A percentile compares a stretch with the other conserved stretches of the same genome.
Evolutionary conservation across 441 rosid species (phyloP).

Genomic region (Erodium texanum): DNA sequence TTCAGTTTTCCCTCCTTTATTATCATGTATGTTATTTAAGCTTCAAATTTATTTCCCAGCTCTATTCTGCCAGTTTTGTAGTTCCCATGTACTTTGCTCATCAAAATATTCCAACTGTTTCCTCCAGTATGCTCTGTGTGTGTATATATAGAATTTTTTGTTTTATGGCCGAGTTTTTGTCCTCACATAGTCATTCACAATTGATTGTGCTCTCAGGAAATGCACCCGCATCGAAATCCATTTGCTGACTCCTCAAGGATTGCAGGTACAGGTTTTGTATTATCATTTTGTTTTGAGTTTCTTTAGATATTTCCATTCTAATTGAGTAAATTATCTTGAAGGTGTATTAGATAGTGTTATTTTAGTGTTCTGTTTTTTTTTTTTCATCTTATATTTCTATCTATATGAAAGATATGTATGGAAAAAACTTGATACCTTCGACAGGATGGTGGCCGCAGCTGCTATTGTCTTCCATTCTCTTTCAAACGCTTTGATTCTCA

Average conservation of each 20-base stretch:
- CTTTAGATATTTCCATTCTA: background rate
- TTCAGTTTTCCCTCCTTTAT: background rate
- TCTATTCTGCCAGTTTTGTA: background rate
- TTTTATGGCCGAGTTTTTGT: background rate
- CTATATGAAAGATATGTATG: no score
- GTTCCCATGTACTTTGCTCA: background rate
- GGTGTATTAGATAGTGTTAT: background rate
- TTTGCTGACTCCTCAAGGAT: constrained; percentile 79
- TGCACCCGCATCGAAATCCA: constrained; percentile 95
- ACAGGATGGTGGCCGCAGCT: background rate
- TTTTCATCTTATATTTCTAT: no score
- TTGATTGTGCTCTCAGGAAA: constrained; percentile 49
- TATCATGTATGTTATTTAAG: background rate
- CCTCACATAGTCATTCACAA: background rate
- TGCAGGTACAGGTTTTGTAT: constrained; percentile 47
- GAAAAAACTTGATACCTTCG: no score
- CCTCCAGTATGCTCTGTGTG: background rate
- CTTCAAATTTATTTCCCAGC: background rate
- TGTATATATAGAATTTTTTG: background rate
- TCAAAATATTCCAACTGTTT: background rate
- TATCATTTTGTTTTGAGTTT: background rate
- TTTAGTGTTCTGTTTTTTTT: background rate
- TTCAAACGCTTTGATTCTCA: background rate
- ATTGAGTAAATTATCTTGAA: background rate
- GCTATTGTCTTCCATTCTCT: background rate